These are phyloP conservation scores for Dioscorea dumetorum DNA, from an alignment of 106 monocot species.

Conservation along the genomic window DNA sequence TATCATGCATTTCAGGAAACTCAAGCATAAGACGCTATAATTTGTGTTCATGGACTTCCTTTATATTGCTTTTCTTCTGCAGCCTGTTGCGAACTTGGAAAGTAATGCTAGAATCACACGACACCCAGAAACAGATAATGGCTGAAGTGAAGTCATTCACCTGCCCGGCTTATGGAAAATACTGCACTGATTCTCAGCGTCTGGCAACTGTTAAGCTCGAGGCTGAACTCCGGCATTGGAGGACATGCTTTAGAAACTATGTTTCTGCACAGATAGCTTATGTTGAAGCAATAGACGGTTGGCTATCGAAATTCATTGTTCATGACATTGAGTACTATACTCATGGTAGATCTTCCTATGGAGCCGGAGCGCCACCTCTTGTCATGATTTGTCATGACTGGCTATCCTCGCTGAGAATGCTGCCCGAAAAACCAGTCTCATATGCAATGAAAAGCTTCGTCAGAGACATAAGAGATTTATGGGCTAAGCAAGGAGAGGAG, in stretches of 20 bases:
- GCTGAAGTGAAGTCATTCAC: constrained; percentile 57
- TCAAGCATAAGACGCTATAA: neutral
- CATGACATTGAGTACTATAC: constrained; percentile 58
- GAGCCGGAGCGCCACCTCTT: constrained; percentile 39
- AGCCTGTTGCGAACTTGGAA: constrained; percentile 70
- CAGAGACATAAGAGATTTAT: constrained; percentile 52
- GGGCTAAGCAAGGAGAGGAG: constrained; percentile 84
- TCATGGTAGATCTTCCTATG: constrained; percentile 26
- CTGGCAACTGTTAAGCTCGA: constrained; percentile 74
- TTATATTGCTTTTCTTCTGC: constrained; percentile 12
- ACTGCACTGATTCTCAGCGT: constrained; percentile 67
- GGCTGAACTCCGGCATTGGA: constrained; percentile 77
- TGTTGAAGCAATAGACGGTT: constrained; percentile 75
- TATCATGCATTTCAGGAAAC: neutral
- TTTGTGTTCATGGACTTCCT: neutral
- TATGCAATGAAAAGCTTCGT: constrained; percentile 60
- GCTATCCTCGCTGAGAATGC: constrained; percentile 36
- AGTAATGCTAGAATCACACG: constrained; percentile 86
- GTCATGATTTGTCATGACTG: constrained; percentile 69
- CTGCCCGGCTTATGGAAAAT: constrained; percentile 85
- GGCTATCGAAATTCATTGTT: constrained; percentile 78
- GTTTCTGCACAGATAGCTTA: constrained; percentile 64
- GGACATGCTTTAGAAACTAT: constrained; percentile 58
- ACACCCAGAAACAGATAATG: constrained; percentile 85
- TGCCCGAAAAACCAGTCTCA: constrained; percentile 54